Evolutionary conservation across 257 asterid species (phyloP), one percentile per base, ranked within the genome.

Genomic region (Linaria vulgaris): DNA sequence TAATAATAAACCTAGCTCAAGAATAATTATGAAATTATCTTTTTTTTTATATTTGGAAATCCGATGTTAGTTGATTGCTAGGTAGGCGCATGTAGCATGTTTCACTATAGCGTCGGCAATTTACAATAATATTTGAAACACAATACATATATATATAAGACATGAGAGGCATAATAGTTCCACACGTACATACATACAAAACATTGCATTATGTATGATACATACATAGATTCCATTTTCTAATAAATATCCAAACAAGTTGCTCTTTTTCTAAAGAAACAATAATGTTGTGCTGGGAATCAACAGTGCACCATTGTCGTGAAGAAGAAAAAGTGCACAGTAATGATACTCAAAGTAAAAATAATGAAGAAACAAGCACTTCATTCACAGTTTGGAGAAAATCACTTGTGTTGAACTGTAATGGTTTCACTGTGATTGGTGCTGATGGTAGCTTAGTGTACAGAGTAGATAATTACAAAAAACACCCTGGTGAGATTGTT

Each of bases 351-450:
- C 27, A 15, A 22, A 23, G 8, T 0, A 19, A 0, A 44, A 23
- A 9, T 17, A 34, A 31, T 2, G 60, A 63, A 47, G 38, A 66
- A 25, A 15, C 59, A 22, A 19, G 72, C 61, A 78, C 72, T 60
- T 74, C 65, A 27, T 65, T 89, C 12, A 89, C 96, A 16, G 91
- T 86, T 56, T 86, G 96, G 96, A 82, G 85, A 56, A 89, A 86
- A 78, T 89, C 96, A 27, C 94, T 86, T 14, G 41, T 86, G 12
- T 71, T 79, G 27, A 73, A 74, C 80, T 86, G 96, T 64, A 73
- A 70, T 44, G 95, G 96, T 5, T 89, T 86, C 85, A 81, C 95
- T 7, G 96, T 86, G 4, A 67, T 89, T 16, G 87, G 71, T 20
- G 63, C 87, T 6, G 81, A 78, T 47, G 96, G 96, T 8, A 71